Evolutionary conservation across 1,284 basidiomycete species (phyloP).

Genomic region (Tranzscheliella williamsii): DNA sequence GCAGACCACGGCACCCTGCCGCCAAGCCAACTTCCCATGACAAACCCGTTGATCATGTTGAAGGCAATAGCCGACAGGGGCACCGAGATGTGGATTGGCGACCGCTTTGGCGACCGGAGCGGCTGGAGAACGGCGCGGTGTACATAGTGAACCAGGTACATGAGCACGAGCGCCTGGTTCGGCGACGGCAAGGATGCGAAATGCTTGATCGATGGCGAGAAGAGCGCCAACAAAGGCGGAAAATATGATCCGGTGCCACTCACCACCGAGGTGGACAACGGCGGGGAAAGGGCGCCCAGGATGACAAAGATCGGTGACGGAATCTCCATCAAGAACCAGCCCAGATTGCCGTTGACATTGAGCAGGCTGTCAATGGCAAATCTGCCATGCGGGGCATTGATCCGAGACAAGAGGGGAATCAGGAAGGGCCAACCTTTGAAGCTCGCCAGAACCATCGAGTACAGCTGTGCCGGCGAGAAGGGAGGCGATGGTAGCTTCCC

Average conservation of each 20-base stretch:
- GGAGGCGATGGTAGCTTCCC: conserved; percentile 26
- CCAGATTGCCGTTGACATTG: conserved; percentile 61
- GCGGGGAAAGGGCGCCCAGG: conserved; percentile 54
- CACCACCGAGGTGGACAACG: conserved; percentile 62
- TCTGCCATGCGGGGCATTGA: conserved; percentile 76
- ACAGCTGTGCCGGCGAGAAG: conserved; percentile 39
- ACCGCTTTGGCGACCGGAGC: conserved; percentile 77
- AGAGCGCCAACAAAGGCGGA: conserved; percentile 12
- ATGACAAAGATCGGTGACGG: conserved; percentile 71
- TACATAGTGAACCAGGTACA: conserved; percentile 77
- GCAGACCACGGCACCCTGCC: conserved; percentile 38
- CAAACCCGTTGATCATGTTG: conserved; percentile 74
- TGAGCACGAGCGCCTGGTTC: conserved; percentile 67
- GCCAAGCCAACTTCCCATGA: conserved; percentile 70
- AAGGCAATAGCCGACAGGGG: conserved; percentile 69
- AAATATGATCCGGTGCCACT: conserved; percentile 9
- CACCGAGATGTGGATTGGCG: conserved; percentile 74
- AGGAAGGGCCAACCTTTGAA: conserved; percentile 63
- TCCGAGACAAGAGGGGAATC: conserved; percentile 63
- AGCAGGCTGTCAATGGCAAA: conserved; percentile 63
- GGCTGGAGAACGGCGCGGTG: conserved; percentile 83
- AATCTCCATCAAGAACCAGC: conserved; percentile 85
- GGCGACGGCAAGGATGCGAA: conserved; percentile 62
- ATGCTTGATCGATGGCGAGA: conserved; percentile 50
- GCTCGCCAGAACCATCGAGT: conserved; percentile 46